phyloP scores from a whole-genome alignment of 1,284 basidiomycete species.

The Trametes hirsuta region DNA sequence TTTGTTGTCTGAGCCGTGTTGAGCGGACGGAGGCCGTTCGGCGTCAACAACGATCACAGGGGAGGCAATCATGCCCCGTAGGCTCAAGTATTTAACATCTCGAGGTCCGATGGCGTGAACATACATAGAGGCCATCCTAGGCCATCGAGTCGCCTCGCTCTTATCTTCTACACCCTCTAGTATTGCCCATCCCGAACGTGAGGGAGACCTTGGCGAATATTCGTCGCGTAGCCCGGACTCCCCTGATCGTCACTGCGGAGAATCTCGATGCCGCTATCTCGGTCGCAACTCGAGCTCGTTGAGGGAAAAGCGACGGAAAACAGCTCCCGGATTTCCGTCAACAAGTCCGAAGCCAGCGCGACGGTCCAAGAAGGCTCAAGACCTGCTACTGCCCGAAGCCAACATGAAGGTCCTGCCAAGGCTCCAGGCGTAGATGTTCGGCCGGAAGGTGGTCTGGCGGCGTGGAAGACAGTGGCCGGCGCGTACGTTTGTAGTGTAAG shows the following conservation, averaged over 20 bases:
- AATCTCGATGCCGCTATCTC: no score
- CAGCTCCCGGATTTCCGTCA: constrained; percentile 4
- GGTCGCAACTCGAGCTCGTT: neutral
- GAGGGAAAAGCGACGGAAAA: neutral
- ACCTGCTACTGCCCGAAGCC: neutral
- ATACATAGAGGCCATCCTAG: no score
- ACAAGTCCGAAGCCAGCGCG: constrained; percentile 8
- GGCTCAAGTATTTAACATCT: neutral
- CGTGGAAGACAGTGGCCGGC: constrained; percentile 13
- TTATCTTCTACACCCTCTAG: no score
- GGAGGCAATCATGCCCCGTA: neutral
- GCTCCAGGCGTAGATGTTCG: neutral
- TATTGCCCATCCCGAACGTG: no score
- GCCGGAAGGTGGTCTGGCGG: constrained; percentile 10
- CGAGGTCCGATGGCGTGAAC: no score
- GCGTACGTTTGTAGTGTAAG: neutral
- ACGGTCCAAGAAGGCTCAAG: constrained; percentile 1
- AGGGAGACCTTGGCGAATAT: no score
- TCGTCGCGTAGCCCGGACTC: no score
- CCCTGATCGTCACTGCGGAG: no score
- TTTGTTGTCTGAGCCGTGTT: neutral
- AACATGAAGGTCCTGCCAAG: neutral
- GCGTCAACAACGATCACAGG: no score
- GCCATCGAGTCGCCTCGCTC: no score
- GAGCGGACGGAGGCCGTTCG: neutral